Evolutionary conservation across 192 early-diverging fungal genomes (phyloP).

Genomic region (Podila minutissima): DNA sequence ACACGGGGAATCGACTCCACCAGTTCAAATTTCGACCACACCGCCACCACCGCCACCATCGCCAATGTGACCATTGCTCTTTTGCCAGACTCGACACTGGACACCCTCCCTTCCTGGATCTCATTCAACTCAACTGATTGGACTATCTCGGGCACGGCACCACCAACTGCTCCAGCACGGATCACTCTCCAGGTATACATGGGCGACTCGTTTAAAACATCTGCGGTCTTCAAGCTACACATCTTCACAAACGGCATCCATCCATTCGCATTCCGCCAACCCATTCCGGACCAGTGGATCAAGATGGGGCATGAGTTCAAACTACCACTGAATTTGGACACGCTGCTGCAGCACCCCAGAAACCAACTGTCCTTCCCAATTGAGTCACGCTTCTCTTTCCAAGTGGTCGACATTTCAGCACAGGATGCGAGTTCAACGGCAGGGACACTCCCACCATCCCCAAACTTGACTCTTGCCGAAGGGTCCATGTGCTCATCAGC

Average conservation of each 20-base stretch:
- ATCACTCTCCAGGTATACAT: not conserved
- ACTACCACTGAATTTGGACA: not conserved
- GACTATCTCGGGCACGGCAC: not conserved
- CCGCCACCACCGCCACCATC: not conserved
- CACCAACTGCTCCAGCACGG: not conserved
- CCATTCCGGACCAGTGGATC: constrained; percentile 2
- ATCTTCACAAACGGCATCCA: not conserved
- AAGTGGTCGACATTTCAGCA: too few species aligned
- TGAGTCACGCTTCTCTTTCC: not conserved
- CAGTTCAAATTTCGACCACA: not conserved
- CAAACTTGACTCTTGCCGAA: too few species aligned
- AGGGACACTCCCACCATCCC: too few species aligned
- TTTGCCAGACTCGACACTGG: constrained; percentile 1
- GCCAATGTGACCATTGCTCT: not conserved
- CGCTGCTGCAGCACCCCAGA: not conserved
- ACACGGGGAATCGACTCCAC: not conserved
- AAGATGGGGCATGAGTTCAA: not conserved
- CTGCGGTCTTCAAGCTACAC: not conserved
- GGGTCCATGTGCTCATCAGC: too few species aligned
- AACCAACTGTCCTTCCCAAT: not conserved
- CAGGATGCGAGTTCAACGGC: too few species aligned
- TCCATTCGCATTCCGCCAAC: not conserved
- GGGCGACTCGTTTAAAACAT: not conserved
- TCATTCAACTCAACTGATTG: not conserved
- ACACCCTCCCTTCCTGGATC: constrained; percentile 11